phyloP scores from a whole-genome alignment of 768 basidiomycete species.

The Termitomyces sp. region DNA sequence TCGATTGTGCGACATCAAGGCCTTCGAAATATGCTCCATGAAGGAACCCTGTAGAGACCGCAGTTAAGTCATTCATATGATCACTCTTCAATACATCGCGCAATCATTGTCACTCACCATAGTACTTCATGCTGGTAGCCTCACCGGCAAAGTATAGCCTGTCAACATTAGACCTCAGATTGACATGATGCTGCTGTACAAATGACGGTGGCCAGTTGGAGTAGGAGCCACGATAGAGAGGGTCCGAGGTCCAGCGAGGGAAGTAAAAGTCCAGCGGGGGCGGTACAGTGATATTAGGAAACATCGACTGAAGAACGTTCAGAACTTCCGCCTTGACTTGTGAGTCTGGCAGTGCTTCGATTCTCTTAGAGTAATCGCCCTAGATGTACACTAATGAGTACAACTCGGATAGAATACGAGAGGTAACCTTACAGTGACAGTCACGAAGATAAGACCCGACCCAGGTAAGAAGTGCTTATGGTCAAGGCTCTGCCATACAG shows the following conservation, averaged over 20 bases:
- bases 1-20: constrained; percentile 30
- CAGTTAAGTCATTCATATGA: neutral
- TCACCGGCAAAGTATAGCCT: constrained; percentile 65
- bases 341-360: constrained; percentile 48
- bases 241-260: constrained; percentile 51
- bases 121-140: constrained; percentile 55
- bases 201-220: constrained; percentile 71
- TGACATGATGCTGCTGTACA: constrained; percentile 47
- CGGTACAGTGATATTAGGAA: constrained; percentile 49
- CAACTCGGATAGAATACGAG: neutral
- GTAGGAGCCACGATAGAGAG: constrained; percentile 57
- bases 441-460: constrained; percentile 54
- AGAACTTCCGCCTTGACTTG: constrained; percentile 53
- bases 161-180: constrained; percentile 52
- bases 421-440: constrained; percentile 36
- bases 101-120: constrained; percentile 37
- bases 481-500: constrained; percentile 68
- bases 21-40: constrained; percentile 63
- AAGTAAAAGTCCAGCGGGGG: constrained; percentile 55
- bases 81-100: neutral
- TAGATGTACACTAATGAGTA: constrained; percentile 17
- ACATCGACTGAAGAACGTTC: constrained; percentile 57
- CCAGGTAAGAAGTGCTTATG: constrained; percentile 55
- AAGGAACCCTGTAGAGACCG: constrained; percentile 42
- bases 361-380: constrained; percentile 60